Evolutionary conservation across 306 rosid species (phyloP), one percentile per base, ranked within the genome.

Genomic region (Spatholobus suberectus): DNA sequence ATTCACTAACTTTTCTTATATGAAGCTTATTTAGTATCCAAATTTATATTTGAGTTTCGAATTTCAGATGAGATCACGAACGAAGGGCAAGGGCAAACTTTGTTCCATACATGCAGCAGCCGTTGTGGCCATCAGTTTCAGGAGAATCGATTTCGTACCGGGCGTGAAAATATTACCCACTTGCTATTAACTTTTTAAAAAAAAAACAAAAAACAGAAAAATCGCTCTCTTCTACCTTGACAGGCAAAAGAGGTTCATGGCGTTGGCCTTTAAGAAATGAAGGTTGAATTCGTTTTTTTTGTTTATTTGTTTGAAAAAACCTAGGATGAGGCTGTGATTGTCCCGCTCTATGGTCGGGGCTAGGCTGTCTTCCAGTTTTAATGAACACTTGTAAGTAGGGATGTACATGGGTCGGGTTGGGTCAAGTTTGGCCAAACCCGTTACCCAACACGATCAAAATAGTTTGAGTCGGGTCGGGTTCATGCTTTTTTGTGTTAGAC

Each of bases 71-170:
- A 78, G 82, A 66, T 66, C 75, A 66, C 67, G 1, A 75, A 67
- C 23, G 82, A 78, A 49, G 66, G 75, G 70, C 59, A 78, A 49
- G 66, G 75, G 70, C 59, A 79, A 79, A 55, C 77, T 52, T 68
- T 76, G 1, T 69, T 69, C 57, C 54, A 68, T 12, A 37, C 83
- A 2, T 67, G 76, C 23, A 67, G 10, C 14, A 41, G 47, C 3
- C 47, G 14, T 11, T 41, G 14, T 41, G n/a, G n/a, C n/a, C n/a
- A n/a, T n/a, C n/a, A 14, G 47, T 9, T 41, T 41, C 0, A 44
- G 4, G 49, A 12, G 15, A 44, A 12, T 44, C 11, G 15, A 44
- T 44, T 44, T 44, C 4, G 49, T 44, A 44, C 17, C 3, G 49
- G 1, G 49, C 0, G 17, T 44, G 20, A 15, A 47, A 47, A 47